Conservation (phyloP, 306 rosid species). For the Abrus pulchellus region DNA sequence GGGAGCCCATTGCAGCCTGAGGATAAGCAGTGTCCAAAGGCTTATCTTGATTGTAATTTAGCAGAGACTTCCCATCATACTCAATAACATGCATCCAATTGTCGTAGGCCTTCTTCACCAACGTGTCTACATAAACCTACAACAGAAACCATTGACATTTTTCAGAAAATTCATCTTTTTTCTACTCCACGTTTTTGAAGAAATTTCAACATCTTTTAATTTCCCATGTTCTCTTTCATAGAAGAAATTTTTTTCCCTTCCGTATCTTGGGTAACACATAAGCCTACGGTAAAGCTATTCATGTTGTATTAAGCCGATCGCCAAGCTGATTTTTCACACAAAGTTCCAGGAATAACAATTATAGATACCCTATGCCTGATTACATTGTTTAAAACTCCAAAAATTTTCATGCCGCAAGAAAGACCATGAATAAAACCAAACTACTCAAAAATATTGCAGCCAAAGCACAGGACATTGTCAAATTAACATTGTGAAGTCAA, state of each 20-base stretch:
- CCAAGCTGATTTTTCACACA: not conserved
- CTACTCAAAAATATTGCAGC: not conserved
- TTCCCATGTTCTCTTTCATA: not conserved
- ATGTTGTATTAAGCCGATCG: slow-evolving; percentile 14
- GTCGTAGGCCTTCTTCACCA: slow-evolving; percentile 91
- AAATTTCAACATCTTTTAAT: not conserved
- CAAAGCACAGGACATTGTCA: not conserved
- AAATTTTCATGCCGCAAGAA: slow-evolving; percentile 3
- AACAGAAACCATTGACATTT: slow-evolving; percentile 42
- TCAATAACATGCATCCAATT: slow-evolving; percentile 90
- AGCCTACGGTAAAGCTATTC: not conserved
- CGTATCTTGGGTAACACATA: not conserved
- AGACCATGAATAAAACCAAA: slow-evolving; percentile 17
- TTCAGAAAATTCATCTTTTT: slow-evolving; percentile 31
- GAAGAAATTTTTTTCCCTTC: not conserved
- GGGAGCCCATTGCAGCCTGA: slow-evolving; percentile 55
- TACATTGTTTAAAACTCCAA: slow-evolving; percentile 4
- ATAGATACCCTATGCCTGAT: not conserved
- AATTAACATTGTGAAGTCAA: slow-evolving; percentile 30
- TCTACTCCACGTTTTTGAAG: slow-evolving; percentile 27
- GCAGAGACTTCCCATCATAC: slow-evolving; percentile 77
- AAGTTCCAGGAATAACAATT: not conserved
- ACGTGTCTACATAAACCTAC: slow-evolving; percentile 76
- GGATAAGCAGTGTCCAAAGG: slow-evolving; percentile 51
- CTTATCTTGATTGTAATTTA: slow-evolving; percentile 61